Evolutionary conservation across 345 rosid species (phyloP), one percentile per base, ranked within the genome.

Genomic region (Geranium brycei): DNA sequence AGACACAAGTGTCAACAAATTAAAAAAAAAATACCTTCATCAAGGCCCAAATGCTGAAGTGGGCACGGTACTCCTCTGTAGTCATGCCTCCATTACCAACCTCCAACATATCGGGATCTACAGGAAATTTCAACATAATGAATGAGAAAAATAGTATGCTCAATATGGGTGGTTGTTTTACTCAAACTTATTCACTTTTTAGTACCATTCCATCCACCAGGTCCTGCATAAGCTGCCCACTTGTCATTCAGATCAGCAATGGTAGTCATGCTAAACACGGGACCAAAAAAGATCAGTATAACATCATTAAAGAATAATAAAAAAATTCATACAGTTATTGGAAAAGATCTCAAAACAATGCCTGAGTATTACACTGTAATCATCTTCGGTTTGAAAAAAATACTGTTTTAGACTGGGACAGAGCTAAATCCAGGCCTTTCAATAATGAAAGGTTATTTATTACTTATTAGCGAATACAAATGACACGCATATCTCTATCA

Each of bases 181-280:
- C 17, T 31, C 12, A 14, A 30, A 62, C 15, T 12, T 35, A 5
- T 17, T 5, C 6, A 4, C 28, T 8, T 7, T 17, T 28, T 17
- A 17, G 19, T 82, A 90, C 99, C 99, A 76, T 93, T 93, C 99
- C 99, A 93, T 80, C 97, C 99, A 65, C 97, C 95, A 61, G 99
- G 97, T 73, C 97, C 99, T 0, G 99, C 99, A 80, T 88, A 86
- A n/a, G 95, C 69, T n/a, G 97, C 97, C 99, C 99, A 90, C 75
- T 88, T 88, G 75, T 93, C 78, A 72, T 93, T 93, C 76, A 87
- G 71, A 80, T 93, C 99, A 53, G 99, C 99, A 66, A 86, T 85
- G 5, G 87, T 79, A 58, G 90, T 90, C 99, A 93, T 89, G 84
- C 99, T 90, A 65, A 73, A 72, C 41, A 35, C 10, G 55, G 69